Percentiles rank a stretch among this genome's conserved stretches.
phyloP scores from a whole-genome alignment of 768 basidiomycete genomes.

The Termitomyces sp. region DNA sequence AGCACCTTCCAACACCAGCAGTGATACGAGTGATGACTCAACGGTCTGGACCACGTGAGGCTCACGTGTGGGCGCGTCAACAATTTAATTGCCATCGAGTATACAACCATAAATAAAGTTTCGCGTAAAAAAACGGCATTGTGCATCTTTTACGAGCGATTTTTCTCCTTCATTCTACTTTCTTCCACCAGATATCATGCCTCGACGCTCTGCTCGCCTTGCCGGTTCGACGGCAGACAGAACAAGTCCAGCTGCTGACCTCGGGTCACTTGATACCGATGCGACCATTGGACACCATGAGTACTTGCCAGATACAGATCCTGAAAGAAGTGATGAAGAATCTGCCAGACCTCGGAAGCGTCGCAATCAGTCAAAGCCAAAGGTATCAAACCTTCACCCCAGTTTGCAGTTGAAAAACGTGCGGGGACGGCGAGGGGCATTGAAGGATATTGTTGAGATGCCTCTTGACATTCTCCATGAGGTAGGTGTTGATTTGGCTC shows the following conservation, averaged over 20 bases:
- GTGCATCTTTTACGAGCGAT: background rate
- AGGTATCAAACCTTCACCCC: background rate
- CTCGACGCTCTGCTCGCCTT: background rate
- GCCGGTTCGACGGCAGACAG: background rate
- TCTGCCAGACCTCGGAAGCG: background rate
- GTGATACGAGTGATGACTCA: no score
- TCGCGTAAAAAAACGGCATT: background rate
- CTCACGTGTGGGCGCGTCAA: background rate
- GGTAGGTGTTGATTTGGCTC: constrained; percentile 6
- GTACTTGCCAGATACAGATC: background rate
- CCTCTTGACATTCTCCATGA: constrained; percentile 24
- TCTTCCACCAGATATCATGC: background rate
- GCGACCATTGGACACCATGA: background rate
- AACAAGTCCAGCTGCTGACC: background rate
- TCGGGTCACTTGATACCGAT: background rate
- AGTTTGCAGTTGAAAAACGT: background rate
- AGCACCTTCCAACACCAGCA: no score
- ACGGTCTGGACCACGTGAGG: background rate
- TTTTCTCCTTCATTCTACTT: no score
- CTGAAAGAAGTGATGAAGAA: background rate
- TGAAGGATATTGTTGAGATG: constrained; percentile 18
- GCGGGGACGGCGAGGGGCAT: constrained; percentile 12
- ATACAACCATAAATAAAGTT: background rate
- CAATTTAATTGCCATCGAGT: background rate
- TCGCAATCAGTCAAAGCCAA: background rate